Percentiles rank a stretch among this genome's conserved stretches.
phyloP scores from a whole-genome alignment of 1,284 basidiomycete species.

The Sporisorium exsertum region DNA sequence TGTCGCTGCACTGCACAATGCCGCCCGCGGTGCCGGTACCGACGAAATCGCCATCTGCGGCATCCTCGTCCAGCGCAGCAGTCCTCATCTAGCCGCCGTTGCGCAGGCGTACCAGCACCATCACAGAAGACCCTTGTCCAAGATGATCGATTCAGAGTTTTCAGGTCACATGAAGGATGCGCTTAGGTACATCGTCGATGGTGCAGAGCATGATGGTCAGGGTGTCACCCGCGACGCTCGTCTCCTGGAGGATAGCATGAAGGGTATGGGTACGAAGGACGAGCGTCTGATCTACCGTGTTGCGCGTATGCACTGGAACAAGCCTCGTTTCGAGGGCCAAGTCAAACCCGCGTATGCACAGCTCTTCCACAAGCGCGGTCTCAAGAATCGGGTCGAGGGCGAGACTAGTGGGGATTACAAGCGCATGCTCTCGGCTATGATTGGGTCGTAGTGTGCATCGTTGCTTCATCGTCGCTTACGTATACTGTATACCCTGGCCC shows the following conservation, averaged over 20 bases:
- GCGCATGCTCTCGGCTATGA: conserved; percentile 53
- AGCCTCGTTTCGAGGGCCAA: conserved; percentile 54
- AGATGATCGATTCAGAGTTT: conserved; percentile 63
- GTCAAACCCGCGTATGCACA: conserved; percentile 65
- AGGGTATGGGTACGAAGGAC: conserved; percentile 66
- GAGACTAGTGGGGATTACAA: conserved; percentile 65
- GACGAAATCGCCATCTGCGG: conserved; percentile 65
- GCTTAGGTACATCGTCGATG: conserved; percentile 64
- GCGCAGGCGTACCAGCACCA: conserved; percentile 58
- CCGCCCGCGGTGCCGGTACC: conserved; percentile 55
- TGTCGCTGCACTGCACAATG: conserved; percentile 39
- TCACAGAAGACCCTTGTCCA: conserved; percentile 48
- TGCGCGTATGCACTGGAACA: conserved; percentile 65
- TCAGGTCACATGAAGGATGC: conserved; percentile 66
- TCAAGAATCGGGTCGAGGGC: conserved; percentile 57
- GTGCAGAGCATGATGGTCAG: conserved; percentile 61
- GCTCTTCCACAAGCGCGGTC: conserved; percentile 61
- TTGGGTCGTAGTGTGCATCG: conserved; percentile 38
- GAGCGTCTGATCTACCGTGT: conserved; percentile 58
- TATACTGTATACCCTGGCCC: conserved; percentile 19
- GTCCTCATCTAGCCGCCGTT: conserved; percentile 62
- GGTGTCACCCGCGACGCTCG: conserved; percentile 65
- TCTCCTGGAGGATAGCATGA: conserved; percentile 65
- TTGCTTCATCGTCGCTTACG: background rate
- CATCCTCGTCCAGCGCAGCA: conserved; percentile 65